phyloP scores from a whole-genome alignment of 768 basidiomycete species.

The Amanita exitialis region DNA sequence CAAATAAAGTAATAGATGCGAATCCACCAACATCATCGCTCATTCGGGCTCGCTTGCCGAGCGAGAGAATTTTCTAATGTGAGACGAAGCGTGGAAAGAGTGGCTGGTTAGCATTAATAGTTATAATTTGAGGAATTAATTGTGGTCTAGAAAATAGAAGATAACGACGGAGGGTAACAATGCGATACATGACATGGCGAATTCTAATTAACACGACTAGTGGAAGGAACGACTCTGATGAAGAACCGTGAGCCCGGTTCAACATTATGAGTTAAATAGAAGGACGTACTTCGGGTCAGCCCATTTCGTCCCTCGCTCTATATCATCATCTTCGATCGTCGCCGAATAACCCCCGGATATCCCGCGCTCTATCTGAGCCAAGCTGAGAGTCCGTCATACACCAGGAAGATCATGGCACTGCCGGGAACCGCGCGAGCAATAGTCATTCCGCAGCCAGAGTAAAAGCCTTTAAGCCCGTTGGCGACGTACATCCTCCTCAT shows the following conservation, averaged over 20 bases:
- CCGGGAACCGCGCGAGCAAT: slow-evolving; percentile 78
- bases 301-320: not conserved
- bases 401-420: slow-evolving; percentile 86
- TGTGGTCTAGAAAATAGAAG: not conserved
- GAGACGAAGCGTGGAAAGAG: not conserved
- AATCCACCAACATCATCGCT: not conserved
- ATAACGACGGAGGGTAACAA: not conserved
- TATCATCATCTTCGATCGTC: not conserved
- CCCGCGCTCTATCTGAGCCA: slow-evolving; percentile 24
- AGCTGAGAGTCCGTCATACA: slow-evolving; percentile 69
- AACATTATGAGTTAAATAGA: not conserved
- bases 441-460: slow-evolving; percentile 91
- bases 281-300: not conserved
- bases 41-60: not conserved
- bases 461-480: slow-evolving; percentile 76
- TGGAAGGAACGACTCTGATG: not conserved
- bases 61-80: not conserved
- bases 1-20: not conserved
- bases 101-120: not conserved
- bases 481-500: slow-evolving; percentile 61
- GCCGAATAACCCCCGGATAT: too few relatives aligned
- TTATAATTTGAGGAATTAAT: not conserved
- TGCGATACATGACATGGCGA: not conserved
- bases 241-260: not conserved
- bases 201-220: not conserved